Conservation (phyloP, 495 filamentous ascomycete species). For the Aspergillus affinis region DNA sequence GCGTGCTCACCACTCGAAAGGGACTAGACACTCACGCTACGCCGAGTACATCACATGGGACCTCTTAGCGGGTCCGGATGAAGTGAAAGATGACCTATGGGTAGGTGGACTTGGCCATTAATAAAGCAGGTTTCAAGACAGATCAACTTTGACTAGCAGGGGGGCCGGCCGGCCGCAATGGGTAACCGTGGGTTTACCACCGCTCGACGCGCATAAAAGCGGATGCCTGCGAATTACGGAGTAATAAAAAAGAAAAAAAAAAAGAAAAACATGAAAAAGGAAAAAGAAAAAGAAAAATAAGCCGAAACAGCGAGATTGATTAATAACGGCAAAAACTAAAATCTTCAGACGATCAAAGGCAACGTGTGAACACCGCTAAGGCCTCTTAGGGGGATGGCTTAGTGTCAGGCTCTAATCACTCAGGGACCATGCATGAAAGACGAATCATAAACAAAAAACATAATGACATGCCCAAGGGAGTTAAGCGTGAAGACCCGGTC, state of each 20-base stretch:
- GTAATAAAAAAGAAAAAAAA: neutral
- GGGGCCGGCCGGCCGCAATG: neutral
- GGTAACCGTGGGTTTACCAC: neutral
- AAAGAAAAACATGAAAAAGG: neutral
- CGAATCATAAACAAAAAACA: neutral
- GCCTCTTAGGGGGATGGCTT: neutral
- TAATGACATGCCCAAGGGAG: slow-evolving; percentile 1
- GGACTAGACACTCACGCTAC: neutral
- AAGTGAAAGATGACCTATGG: neutral
- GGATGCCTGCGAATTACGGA: neutral
- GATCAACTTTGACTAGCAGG: neutral
- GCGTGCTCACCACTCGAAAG: neutral
- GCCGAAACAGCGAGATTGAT: neutral
- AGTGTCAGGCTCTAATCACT: neutral
- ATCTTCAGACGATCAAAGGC: neutral
- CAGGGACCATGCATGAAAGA: neutral
- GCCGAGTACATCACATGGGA: neutral
- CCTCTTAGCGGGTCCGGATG: neutral
- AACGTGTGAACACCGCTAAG: neutral
- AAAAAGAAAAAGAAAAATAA: neutral
- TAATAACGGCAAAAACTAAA: neutral
- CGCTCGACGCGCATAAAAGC: neutral
- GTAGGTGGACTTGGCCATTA: neutral
- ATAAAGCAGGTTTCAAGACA: neutral
- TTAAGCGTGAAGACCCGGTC: slow-evolving; percentile 9